Percentiles rank a stretch among this genome's conserved stretches.
phyloP scores from a whole-genome alignment of 768 basidiomycete genomes.

The Cystoderma amianthinum region DNA sequence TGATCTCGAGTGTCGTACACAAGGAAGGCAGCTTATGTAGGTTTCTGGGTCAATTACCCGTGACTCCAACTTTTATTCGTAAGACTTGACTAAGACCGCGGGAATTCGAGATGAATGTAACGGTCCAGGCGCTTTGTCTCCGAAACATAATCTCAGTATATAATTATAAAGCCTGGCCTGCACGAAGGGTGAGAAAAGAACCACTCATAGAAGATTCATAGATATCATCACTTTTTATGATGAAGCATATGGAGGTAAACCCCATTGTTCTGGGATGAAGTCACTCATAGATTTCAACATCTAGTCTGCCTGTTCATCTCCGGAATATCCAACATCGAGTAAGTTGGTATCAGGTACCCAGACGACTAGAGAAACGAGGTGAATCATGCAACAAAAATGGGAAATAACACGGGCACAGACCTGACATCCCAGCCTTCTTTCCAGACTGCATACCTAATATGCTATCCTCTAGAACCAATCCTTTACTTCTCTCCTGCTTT shows the following conservation, averaged over 20 bases:
- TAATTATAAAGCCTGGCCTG: too few relatives aligned
- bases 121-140: too few relatives aligned
- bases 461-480: constrained; percentile 81
- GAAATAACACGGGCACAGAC: constrained; percentile 27
- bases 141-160: too few relatives aligned
- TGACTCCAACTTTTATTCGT: too few relatives aligned
- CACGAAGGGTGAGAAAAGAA: too few relatives aligned
- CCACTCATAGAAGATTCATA: too few relatives aligned
- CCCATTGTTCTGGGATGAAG: constrained; percentile 81
- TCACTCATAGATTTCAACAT: constrained; percentile 56
- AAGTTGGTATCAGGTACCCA: constrained; percentile 83
- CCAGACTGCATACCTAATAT: constrained; percentile 74
- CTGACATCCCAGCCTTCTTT: constrained; percentile 81
- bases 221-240: too few relatives aligned
- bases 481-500: constrained; percentile 43
- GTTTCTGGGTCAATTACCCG: too few relatives aligned
- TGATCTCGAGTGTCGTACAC: too few relatives aligned
- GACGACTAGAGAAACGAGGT: constrained; percentile 40
- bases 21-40: too few relatives aligned
- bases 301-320: constrained; percentile 50
- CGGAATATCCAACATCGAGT: constrained; percentile 38
- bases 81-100: too few relatives aligned
- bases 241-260: constrained; percentile 60
- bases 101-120: too few relatives aligned
- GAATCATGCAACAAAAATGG: not conserved